These are phyloP conservation scores for Logfia minima DNA, from an alignment of 129 eudicot genomes.

Conservation along the genomic window DNA sequence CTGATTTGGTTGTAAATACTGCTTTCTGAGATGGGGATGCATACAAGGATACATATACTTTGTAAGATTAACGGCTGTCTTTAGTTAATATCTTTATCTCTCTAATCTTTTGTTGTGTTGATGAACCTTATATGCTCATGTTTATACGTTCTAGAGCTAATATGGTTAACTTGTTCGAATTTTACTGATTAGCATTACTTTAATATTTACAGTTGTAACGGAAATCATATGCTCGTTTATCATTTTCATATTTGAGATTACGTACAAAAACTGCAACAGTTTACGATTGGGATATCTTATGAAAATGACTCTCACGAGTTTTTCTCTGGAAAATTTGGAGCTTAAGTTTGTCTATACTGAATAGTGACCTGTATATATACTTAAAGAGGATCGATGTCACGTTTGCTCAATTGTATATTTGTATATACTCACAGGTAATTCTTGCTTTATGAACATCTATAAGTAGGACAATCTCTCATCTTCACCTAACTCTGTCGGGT, in stretches of 20 bases:
- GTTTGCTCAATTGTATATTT: neutral
- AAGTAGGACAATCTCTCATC: neutral
- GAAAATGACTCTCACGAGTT: neutral
- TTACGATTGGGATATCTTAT: neutral
- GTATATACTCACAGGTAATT: neutral
- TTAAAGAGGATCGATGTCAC: slow-evolving; percentile 5
- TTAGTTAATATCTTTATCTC: neutral
- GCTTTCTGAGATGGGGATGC: slow-evolving; percentile 21
- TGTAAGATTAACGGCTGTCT: slow-evolving; percentile 5
- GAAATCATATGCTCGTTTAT: slow-evolving; percentile 9
- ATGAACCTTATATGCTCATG: slow-evolving; percentile 10
- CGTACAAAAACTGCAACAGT: neutral
- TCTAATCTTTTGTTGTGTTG: slow-evolving; percentile 9
- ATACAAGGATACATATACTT: neutral
- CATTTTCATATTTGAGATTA: neutral
- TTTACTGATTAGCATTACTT: slow-evolving; percentile 16
- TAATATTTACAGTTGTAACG: neutral
- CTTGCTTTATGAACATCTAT: neutral
- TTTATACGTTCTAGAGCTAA: neutral
- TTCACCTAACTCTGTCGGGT: neutral
- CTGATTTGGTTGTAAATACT: slow-evolving; percentile 27
- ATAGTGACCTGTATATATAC: slow-evolving; percentile 2
- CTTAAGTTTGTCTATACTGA: neutral
- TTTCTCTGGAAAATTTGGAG: neutral
- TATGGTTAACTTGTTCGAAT: neutral